Conservation (phyloP, 2,329 filamentous ascomycete species). For the Meredithiella fracta region DNA sequence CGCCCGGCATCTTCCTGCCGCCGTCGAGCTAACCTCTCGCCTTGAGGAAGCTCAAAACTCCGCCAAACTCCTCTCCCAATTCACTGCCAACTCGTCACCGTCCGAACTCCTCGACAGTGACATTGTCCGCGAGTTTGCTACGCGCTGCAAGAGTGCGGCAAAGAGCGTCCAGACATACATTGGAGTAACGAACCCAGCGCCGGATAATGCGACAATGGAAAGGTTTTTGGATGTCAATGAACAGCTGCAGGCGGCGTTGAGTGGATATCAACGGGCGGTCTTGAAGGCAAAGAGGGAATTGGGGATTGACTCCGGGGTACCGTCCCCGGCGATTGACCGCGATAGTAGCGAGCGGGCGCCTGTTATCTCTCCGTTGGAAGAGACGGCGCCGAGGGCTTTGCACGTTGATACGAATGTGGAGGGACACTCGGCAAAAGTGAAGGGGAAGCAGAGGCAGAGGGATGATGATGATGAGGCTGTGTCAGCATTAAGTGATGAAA, state of each 20-base stretch:
- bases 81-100: conserved; percentile 69
- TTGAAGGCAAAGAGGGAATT: conserved; percentile 43
- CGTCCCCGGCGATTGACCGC: conserved; percentile 15
- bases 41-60: conserved; percentile 84
- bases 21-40: conserved; percentile 62
- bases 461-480: background rate
- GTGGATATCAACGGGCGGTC: conserved; percentile 68
- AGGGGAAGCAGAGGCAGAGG: background rate
- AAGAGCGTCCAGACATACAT: conserved; percentile 78
- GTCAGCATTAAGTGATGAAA: background rate
- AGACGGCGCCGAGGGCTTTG: background rate
- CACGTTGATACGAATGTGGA: background rate
- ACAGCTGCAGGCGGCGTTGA: conserved; percentile 66
- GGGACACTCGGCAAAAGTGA: background rate
- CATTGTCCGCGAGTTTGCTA: conserved; percentile 80
- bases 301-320: conserved; percentile 22
- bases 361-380: background rate
- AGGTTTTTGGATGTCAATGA: conserved; percentile 91
- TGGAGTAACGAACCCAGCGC: conserved; percentile 56
- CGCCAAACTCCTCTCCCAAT: conserved; percentile 79
- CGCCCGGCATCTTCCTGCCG: conserved; percentile 41
- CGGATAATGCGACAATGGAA: conserved; percentile 88
- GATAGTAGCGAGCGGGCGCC: background rate
- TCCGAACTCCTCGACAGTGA: conserved; percentile 65
- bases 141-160: conserved; percentile 67